These are phyloP conservation scores for Melampsora americana DNA, from an alignment of 1,284 basidiomycete genomes.

Conservation along the genomic window DNA sequence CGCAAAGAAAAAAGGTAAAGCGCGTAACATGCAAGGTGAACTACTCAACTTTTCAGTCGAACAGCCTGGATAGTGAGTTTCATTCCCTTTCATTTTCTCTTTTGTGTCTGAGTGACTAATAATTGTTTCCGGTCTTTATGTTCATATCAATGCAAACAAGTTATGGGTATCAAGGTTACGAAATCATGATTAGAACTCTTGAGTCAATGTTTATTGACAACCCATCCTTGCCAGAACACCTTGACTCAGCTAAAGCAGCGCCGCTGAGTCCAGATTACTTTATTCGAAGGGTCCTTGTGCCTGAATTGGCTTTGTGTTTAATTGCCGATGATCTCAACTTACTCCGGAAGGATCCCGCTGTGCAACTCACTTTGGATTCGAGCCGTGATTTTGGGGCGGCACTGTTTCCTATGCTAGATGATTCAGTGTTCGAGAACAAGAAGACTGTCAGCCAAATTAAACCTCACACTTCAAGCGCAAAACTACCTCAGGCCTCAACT, in stretches of 20 bases:
- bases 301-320: background rate
- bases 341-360: background rate
- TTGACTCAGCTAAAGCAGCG: background rate
- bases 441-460: too few relatives aligned
- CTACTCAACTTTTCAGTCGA: background rate
- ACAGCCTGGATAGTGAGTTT: background rate
- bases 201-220: background rate
- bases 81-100: background rate
- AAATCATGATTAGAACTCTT: background rate
- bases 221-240: background rate
- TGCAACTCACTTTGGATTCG: background rate
- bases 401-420: conserved; percentile 4
- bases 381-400: background rate
- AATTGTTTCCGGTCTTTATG: too few relatives aligned
- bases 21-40: background rate
- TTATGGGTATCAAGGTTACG: too few relatives aligned
- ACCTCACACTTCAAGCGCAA: too few relatives aligned
- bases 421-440: background rate
- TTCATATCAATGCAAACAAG: too few relatives aligned
- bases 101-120: background rate
- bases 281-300: background rate
- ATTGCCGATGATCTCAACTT: conserved; percentile 10
- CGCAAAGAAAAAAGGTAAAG: background rate
- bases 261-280: background rate
- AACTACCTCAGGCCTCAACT: too few relatives aligned